phyloP scores from a whole-genome alignment of 257 asterid species.

The Vinca minor region DNA sequence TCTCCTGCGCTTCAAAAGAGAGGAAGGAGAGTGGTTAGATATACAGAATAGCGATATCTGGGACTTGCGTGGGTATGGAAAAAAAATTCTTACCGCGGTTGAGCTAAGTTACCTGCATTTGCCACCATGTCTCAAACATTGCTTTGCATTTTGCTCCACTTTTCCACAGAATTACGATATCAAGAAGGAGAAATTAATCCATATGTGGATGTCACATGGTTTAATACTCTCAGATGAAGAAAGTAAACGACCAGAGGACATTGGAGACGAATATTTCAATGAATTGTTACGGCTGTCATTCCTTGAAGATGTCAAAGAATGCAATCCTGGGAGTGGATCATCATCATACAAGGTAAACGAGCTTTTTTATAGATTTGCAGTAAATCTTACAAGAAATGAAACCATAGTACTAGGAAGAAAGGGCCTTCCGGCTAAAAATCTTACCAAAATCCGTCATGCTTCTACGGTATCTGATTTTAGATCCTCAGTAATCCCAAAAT shows the following conservation, averaged over 20 bases:
- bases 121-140: constrained; percentile 14
- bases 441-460: constrained; percentile 6
- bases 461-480: constrained; percentile 1
- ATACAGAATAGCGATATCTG: constrained; percentile 19
- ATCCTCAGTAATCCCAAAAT: background rate
- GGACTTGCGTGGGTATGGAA: constrained; percentile 3
- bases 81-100: constrained; percentile 13
- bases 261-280: constrained; percentile 18
- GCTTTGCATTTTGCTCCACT: constrained; percentile 20
- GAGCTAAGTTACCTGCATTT: constrained; percentile 18
- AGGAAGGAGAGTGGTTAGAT: constrained; percentile 13
- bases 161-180: constrained; percentile 18
- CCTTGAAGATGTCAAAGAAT: constrained; percentile 15
- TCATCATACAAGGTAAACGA: constrained; percentile 10
- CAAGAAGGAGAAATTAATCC: constrained; percentile 15
- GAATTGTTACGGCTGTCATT: constrained; percentile 12
- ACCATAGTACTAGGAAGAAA: background rate
- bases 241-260: constrained; percentile 10
- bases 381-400: constrained; percentile 11
- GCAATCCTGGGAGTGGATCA: background rate
- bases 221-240: constrained; percentile 3
- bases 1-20: constrained; percentile 16
- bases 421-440: background rate
- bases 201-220: constrained; percentile 23
- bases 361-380: constrained; percentile 10